Conservation (phyloP, 257 asterid genomes). For the Forsythia viridissima region DNA sequence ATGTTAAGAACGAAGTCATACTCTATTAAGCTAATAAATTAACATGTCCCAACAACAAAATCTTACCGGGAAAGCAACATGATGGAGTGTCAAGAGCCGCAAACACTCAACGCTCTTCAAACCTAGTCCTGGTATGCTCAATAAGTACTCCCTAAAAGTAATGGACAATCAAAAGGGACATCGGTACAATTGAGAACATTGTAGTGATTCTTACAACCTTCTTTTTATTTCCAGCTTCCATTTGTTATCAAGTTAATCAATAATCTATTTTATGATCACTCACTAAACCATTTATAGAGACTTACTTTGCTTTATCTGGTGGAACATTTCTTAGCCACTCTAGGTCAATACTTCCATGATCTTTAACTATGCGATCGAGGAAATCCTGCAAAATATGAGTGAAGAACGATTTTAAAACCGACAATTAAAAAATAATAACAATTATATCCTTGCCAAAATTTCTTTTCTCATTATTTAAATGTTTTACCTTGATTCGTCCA, state of each 20-base stretch:
- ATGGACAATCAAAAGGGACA: background rate
- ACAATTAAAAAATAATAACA: background rate
- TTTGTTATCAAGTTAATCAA: background rate
- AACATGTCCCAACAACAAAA: background rate
- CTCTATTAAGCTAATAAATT: background rate
- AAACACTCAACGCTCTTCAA: constrained; percentile 76
- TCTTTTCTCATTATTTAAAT: background rate
- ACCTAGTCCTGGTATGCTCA: constrained; percentile 59
- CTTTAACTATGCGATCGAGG: constrained; percentile 42
- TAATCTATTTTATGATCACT: background rate
- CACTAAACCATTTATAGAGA: background rate
- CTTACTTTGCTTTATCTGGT: constrained; percentile 49
- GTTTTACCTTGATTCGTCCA: constrained; percentile 53
- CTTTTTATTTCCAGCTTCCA: background rate
- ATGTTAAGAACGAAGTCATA: background rate
- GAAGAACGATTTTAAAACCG: background rate
- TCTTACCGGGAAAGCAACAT: constrained; percentile 66
- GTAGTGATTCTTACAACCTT: background rate
- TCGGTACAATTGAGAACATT: background rate
- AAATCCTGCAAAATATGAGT: constrained; percentile 35
- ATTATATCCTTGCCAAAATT: background rate
- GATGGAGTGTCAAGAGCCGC: constrained; percentile 60
- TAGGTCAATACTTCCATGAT: constrained; percentile 56
- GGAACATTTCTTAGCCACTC: constrained; percentile 76
- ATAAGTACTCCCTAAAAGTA: constrained; percentile 50